Percentiles rank a stretch among this genome's conserved stretches.
These are phyloP conservation scores for Ilex asprella DNA, from an alignment of 257 asterid species.

Conservation along the genomic window DNA sequence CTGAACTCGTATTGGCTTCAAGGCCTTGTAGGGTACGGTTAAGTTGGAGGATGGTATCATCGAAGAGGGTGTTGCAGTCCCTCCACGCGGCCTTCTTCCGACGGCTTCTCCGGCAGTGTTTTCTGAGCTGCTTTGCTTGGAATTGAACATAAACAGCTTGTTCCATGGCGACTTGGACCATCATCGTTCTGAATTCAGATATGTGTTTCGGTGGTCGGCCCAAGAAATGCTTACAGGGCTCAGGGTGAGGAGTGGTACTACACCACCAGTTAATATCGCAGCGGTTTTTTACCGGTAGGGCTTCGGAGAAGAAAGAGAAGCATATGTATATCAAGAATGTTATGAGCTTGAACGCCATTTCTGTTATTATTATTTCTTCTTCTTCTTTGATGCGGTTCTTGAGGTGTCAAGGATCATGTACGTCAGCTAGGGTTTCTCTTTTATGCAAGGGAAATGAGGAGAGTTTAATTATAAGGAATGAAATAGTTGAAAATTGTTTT, in stretches of 20 bases:
- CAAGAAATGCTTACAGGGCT: background rate
- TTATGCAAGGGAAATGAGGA: no score
- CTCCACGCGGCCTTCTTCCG: slow-evolving; percentile 1
- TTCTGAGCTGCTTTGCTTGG: background rate
- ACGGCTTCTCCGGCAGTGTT: background rate
- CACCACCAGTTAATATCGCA: slow-evolving; percentile 8
- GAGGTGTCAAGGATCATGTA: no score
- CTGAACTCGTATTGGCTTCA: background rate
- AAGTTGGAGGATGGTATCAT: background rate
- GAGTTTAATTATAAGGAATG: no score
- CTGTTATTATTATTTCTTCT: no score
- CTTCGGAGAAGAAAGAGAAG: no score
- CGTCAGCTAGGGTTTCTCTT: no score
- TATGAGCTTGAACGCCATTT: no score
- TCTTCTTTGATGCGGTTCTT: no score
- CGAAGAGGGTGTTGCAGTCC: background rate
- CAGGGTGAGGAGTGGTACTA: slow-evolving; percentile 1
- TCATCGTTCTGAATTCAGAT: slow-evolving; percentile 2
- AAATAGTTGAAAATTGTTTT: no score
- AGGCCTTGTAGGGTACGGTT: slow-evolving; percentile 4
- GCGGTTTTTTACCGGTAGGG: no score
- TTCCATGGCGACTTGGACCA: background rate
- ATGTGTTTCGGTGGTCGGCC: background rate
- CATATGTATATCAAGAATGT: no score
- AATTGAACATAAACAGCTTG: slow-evolving; percentile 1